Evolutionary conservation across 306 rosid genomes (phyloP).

Genomic region (Ochetophila trinervis): DNA sequence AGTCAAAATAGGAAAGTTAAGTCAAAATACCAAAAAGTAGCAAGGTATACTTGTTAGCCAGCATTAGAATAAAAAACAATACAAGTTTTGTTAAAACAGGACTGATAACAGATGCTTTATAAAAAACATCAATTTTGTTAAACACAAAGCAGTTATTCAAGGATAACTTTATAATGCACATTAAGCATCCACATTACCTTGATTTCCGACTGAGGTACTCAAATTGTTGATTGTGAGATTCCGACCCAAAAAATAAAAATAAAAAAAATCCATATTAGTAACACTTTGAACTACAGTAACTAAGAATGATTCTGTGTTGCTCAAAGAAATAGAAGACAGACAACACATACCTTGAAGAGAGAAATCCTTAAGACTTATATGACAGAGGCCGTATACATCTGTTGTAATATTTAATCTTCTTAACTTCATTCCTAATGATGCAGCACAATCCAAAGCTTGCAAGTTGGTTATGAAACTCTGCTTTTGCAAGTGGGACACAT

Average conservation of each 20-base stretch:
- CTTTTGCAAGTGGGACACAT: conserved; percentile 90
- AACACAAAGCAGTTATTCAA: background rate
- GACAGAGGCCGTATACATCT: conserved; percentile 78
- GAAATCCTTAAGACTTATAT: conserved; percentile 83
- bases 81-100: too few species aligned
- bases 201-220: conserved; percentile 69
- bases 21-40: too few species aligned
- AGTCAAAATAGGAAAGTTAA: too few species aligned
- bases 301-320: conserved; percentile 10
- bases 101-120: background rate
- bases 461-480: conserved; percentile 92
- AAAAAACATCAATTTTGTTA: background rate
- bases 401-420: conserved; percentile 52
- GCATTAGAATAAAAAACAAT: too few species aligned
- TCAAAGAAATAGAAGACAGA: conserved; percentile 19
- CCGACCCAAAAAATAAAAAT: conserved; percentile 22
- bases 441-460: conserved; percentile 94
- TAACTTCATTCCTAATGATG: conserved; percentile 72
- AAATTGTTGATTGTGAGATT: conserved; percentile 34
- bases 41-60: too few species aligned
- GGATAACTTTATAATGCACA: background rate
- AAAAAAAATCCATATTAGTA: conserved; percentile 34
- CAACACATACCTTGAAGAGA: conserved; percentile 83
- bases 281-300: conserved; percentile 2
- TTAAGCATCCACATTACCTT: conserved; percentile 51